Evolutionary conservation across 2,329 filamentous ascomycete genomes (phyloP), one percentile per base, ranked within the genome.

Genomic region (Sclerotiophoma versabilis): DNA sequence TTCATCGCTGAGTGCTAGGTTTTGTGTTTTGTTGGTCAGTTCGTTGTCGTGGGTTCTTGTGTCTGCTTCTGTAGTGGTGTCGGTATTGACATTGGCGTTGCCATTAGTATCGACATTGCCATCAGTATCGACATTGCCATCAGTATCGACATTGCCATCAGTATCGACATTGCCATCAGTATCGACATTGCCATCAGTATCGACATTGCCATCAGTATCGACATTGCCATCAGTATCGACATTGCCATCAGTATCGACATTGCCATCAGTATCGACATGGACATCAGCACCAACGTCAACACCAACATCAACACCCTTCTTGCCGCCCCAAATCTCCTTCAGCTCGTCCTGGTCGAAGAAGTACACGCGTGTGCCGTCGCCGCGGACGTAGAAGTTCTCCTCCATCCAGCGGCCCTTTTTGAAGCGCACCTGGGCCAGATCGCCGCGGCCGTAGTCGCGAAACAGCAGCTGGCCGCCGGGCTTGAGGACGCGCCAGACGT

Each of bases 341-440:
- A 99, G 79, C 77, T 99, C 89, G 27, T 93, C 87, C 74, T 87
- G 83, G 52, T 97, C 93, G 70, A 99, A 99, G 76, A 99, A 99
- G 76, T 98, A 99, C 0, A 99, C 95, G 6, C 95, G 84, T 4
- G 95, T 99, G 1, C 95, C 95, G 74, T 99, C 95, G 1, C 95
- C 95, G 27, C 95, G 83, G 37, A 97, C 90, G 74, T 99, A 99
- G 69, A 99, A 99, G 71, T 98, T 99, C 76, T 98, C 95, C 50
- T 92, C 91, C 71, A 99, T 83, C 70, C 93, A 98, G 33, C 95
- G 84, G 11, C 92, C 92, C 78, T 96, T 97, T 79, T 95, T 96
- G 80, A 99, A 98, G 54, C 95, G 85, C 57, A 99, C 95, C 80
- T 99, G 95, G 15, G 95, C 93, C 58, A 99, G 81, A 76, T 99